Percentiles rank a stretch among this genome's conserved stretches.
Conservation (phyloP, 2,329 filamentous ascomycete genomes). For the Aspergillus ochraceoroseus region DNA sequence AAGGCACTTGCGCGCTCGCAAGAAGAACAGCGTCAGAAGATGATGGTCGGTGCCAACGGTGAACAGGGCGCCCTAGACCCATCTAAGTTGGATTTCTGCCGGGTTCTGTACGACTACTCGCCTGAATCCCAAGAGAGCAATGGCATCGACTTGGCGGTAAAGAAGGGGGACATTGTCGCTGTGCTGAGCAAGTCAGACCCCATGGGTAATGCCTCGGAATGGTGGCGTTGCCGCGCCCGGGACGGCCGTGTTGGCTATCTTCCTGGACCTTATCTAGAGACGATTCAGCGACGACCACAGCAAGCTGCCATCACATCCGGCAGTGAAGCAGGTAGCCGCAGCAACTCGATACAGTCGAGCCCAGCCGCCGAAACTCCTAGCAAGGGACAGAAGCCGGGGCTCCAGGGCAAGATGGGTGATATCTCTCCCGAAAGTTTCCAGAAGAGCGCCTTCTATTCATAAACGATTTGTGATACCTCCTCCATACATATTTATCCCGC, state of each 20-base stretch:
- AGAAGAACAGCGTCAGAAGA: conserved; percentile 65
- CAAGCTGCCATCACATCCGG: conserved; percentile 44
- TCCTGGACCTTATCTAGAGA: conserved; percentile 82
- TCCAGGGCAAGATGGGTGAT: conserved; percentile 59
- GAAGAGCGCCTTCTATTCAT: conserved; percentile 64
- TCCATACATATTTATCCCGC: too few relatives aligned
- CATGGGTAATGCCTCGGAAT: conserved; percentile 84
- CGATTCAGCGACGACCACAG: conserved; percentile 54
- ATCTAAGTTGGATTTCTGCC: conserved; percentile 91
- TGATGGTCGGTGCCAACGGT: conserved; percentile 51
- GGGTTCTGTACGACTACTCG: conserved; percentile 87
- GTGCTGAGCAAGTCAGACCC: conserved; percentile 91
- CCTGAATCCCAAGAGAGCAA: conserved; percentile 62
- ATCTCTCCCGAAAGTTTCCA: conserved; percentile 66
- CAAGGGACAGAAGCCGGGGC: conserved; percentile 44
- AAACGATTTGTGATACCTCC: conserved; percentile 22
- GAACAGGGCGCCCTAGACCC: conserved; percentile 63
- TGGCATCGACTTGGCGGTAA: conserved; percentile 82
- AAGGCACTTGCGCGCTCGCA: conserved; percentile 74
- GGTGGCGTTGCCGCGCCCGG: conserved; percentile 91
- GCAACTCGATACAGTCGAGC: conserved; percentile 50
- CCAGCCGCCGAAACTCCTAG: conserved; percentile 21
- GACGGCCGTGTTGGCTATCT: conserved; percentile 90
- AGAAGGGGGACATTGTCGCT: conserved; percentile 92
- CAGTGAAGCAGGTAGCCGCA: conserved; percentile 45